Evolutionary conservation across 352 stramenopile genomes (phyloP).

Genomic region (Pythium graminicola): DNA sequence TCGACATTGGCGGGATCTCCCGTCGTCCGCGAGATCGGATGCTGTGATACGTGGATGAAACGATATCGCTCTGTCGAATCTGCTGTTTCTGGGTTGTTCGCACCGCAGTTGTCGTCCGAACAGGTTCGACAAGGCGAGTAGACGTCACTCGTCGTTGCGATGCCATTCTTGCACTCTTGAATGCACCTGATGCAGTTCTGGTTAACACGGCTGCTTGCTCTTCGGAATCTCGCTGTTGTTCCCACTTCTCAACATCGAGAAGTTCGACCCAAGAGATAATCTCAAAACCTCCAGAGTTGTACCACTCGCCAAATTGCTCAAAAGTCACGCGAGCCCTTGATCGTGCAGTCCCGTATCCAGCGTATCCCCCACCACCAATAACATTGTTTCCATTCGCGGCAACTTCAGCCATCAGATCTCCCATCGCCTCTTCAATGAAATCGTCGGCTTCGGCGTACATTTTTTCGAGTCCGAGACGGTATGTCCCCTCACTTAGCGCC

Average conservation of each 20-base stretch:
- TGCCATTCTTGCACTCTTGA: slow-evolving; percentile 22
- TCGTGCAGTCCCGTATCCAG: slow-evolving; percentile 56
- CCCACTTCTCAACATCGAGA: slow-evolving; percentile 76
- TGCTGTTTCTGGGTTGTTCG: slow-evolving; percentile 52
- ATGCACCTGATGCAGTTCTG: slow-evolving; percentile 18
- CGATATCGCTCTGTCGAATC: slow-evolving; percentile 78
- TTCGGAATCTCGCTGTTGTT: slow-evolving; percentile 69
- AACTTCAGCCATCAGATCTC: slow-evolving; percentile 79
- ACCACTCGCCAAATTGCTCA: slow-evolving; percentile 88
- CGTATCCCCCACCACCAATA: slow-evolving; percentile 29
- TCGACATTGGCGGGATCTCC: slow-evolving; percentile 12
- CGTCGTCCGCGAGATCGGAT: slow-evolving; percentile 11
- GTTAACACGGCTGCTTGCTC: slow-evolving; percentile 32
- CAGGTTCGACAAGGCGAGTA: slow-evolving; percentile 32
- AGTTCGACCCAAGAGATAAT: slow-evolving; percentile 84
- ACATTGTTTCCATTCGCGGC: slow-evolving; percentile 44
- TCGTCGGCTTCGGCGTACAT: slow-evolving; percentile 84
- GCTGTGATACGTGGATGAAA: slow-evolving; percentile 51
- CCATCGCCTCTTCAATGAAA: slow-evolving; percentile 81
- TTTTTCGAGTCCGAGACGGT: slow-evolving; percentile 75
- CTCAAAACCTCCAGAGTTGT: slow-evolving; percentile 76
- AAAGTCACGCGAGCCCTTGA: slow-evolving; percentile 79
- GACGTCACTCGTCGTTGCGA: slow-evolving; percentile 56
- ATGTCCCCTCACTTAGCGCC: slow-evolving; percentile 79
- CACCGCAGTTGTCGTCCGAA: slow-evolving; percentile 47